These are phyloP conservation scores for Acarospora socialis DNA, from an alignment of 2,329 filamentous ascomycete genomes.

Conservation along the genomic window DNA sequence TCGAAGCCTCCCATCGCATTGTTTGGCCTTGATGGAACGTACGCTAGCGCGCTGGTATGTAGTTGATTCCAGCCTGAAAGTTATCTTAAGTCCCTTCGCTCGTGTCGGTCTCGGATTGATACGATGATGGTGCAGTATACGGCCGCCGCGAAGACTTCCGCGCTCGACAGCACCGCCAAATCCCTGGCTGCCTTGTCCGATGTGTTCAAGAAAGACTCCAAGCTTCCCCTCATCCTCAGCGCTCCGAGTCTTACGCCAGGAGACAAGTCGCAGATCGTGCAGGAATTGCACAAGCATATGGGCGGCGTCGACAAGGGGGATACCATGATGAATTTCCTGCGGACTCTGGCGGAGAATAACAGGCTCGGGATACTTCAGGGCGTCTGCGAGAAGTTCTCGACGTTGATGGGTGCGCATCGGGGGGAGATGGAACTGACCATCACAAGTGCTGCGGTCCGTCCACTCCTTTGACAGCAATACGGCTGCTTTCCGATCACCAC, in stretches of 20 bases:
- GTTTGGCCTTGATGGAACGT: slow-evolving; percentile 94
- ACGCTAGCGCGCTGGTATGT: slow-evolving; percentile 94
- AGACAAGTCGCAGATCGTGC: slow-evolving; percentile 78
- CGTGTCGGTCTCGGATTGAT: slow-evolving; percentile 6
- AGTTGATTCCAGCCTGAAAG: too few relatives aligned
- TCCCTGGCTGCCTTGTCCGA: slow-evolving; percentile 57
- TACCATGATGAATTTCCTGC: slow-evolving; percentile 83
- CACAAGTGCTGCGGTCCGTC: slow-evolving; percentile 71
- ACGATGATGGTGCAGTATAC: slow-evolving; percentile 56
- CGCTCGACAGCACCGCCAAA: slow-evolving; percentile 73
- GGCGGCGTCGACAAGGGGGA: slow-evolving; percentile 55
- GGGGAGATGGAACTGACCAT: slow-evolving; percentile 91
- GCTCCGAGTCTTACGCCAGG: slow-evolving; percentile 62
- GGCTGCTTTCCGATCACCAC: background rate
- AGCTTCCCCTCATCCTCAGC: slow-evolving; percentile 60
- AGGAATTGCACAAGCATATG: slow-evolving; percentile 75
- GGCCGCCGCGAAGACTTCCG: slow-evolving; percentile 73
- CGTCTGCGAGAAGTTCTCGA: slow-evolving; percentile 73
- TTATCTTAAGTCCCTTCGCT: too few relatives aligned
- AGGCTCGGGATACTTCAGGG: slow-evolving; percentile 67
- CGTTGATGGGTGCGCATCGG: slow-evolving; percentile 74
- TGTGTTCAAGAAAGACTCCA: slow-evolving; percentile 67
- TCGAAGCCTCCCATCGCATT: slow-evolving; percentile 77
- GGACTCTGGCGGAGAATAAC: slow-evolving; percentile 91
- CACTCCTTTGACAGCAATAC: slow-evolving; percentile 2